Evolutionary conservation across 805 yeast genomes (phyloP), one percentile per base, ranked within the genome.

Genomic region (Metschnikowia anglica): DNA sequence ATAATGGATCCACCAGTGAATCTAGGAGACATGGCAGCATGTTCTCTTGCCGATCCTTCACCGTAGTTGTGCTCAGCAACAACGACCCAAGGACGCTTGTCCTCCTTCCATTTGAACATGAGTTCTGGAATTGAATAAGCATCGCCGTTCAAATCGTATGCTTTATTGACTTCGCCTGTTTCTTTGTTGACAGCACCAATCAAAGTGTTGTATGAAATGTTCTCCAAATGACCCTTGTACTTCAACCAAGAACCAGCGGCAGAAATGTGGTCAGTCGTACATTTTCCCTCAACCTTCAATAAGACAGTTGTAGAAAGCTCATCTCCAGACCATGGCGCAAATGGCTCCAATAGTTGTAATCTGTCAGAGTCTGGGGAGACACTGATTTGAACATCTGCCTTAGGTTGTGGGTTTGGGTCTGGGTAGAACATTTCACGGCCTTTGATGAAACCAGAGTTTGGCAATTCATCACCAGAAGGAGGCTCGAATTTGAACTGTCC

Each of bases 201-300:
- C 60, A 91, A 75, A 10, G 98, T 93, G 73, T 91, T 91, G 71
- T 93, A 79, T 8, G 97, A 86, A 54, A 91, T 93, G 70, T 91
- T 91, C 63, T 91, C 97, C 59, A 91, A 76, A 62, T 91, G 99
- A 31, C 99, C 99, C 73, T 93, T 93, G 73, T 93, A 91, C 74
- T 93, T 93, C 69, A 91, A 79, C 99, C 99, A 91, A 12, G 84
- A 95, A 60, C 99, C 99, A 34, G 99, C 99, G 39, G 98, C 98
- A 19, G 97, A 89, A 55, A 91, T 93, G 64, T 91, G 99, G 65
- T 91, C 99, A 28, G 99, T 91, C 31, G 99, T 91, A 76, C 98
- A 93, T 68, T 91, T 91, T 51, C 99, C 99, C 69, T 88, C 91
- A 34, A 93, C 98, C 70, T 91, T 91, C 61, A 91, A 68, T 48